Evolutionary conservation across 2,329 filamentous ascomycete species (phyloP).

Genomic region (Cercospora sp.): DNA sequence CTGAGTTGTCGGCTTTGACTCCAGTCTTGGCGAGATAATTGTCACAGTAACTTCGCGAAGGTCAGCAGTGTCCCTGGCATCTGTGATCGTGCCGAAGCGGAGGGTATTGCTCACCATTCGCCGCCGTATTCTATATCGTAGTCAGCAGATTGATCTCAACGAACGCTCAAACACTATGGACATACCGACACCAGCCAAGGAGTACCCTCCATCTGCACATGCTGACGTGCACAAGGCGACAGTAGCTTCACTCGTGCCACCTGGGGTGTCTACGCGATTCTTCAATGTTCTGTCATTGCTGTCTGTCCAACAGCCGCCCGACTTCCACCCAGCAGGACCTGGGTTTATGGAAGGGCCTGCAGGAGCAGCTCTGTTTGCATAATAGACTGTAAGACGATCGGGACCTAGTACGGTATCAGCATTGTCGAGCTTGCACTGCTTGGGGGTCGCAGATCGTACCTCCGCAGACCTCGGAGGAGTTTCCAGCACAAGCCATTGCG

Average conservation of each 20-base stretch:
- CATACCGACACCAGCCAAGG: conserved; percentile 33
- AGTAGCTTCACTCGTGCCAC: conserved; percentile 29
- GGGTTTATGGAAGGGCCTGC: conserved; percentile 26
- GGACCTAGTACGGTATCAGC: conserved; percentile 10
- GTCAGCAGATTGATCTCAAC: background rate
- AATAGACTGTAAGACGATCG: conserved; percentile 33
- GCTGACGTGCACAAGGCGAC: conserved; percentile 34
- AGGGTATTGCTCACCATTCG: conserved; percentile 38
- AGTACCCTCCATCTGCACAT: conserved; percentile 35
- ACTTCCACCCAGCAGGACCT: conserved; percentile 33
- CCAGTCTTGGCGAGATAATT: conserved; percentile 29
- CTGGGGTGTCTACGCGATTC: conserved; percentile 28
- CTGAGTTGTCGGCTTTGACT: conserved; percentile 21
- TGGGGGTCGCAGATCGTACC: conserved; percentile 7
- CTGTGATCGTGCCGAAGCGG: background rate
- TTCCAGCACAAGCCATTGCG: conserved; percentile 36
- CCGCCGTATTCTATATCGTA: conserved; percentile 33
- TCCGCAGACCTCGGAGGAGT: conserved; percentile 35
- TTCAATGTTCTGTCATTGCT: conserved; percentile 25
- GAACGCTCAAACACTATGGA: background rate
- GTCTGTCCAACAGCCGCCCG: conserved; percentile 39
- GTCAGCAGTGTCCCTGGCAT: background rate
- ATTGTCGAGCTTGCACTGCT: background rate
- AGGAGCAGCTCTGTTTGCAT: conserved; percentile 26
- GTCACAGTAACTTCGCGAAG: conserved; percentile 39